Evolutionary conservation across 2,329 filamentous ascomycete genomes (phyloP), one percentile per base, ranked within the genome.

Genomic region (Trichoderma sp.): DNA sequence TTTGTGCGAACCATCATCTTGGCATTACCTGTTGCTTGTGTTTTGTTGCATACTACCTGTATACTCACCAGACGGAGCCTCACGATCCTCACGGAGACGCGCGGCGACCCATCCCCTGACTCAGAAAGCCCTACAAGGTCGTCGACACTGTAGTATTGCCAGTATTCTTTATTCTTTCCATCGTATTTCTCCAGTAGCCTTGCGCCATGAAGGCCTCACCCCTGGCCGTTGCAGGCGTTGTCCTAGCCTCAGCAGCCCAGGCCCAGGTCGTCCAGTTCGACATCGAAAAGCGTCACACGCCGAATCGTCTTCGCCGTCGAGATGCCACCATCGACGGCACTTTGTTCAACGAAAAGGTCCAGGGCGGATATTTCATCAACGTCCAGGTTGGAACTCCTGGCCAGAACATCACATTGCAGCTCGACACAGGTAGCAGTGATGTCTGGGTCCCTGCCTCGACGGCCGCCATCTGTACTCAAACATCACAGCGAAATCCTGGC

Each of bases 391-490:
- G 88, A 19, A 88, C 84, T 7, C 87, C 88, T 0, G 76, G 78
- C 13, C 88, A 90, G 73, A 76, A 82, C 4, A 69, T 90, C 48
- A 84, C 81, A 1, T 76, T 90, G 63, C 86, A 89, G 74, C 80
- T 90, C 53, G 88, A 90, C 76, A 90, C 88, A 0, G 88, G 87
- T 50, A 89, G 86, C 73, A 89, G 86, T 69, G 88, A 90, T 77
- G 83, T 87, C 25, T 90, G 88, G 88, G 82, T 90, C 45, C 82
- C 84, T 15, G 76, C 77, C 52, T 75, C 72, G 68, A 58, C 65
- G 5, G 77, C 82, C 1, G 69, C 69, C 37, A 79, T 83, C 13
- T 87, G 84, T 73, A 68, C 76, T 17, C 69, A 72, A 8, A 69
- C 68, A 7, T 60, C 70, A 19, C 61, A 48, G 12, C 69, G 69